Percentiles rank a stretch among this genome's conserved stretches.
These are phyloP conservation scores for Magnusiomyces sp. DNA, from an alignment of 1,139 yeast genomes.

Conservation along the genomic window DNA sequence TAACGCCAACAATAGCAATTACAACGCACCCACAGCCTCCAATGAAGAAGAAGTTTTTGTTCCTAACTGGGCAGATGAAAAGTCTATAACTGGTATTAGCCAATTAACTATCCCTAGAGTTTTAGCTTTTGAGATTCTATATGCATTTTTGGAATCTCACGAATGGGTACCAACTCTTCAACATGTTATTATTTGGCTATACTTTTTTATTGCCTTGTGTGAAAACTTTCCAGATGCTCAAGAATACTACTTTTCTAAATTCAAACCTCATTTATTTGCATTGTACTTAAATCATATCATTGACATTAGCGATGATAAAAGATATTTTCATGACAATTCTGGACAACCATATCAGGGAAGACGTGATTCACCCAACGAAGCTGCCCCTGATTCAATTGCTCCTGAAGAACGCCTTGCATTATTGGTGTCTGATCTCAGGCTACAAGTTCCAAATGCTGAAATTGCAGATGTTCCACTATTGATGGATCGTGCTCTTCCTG, in stretches of 20 bases:
- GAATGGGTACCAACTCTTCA: slow-evolving; percentile 16
- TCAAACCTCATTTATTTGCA: slow-evolving; percentile 13
- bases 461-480: slow-evolving; percentile 2
- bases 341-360: too few species aligned
- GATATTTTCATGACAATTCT: too few species aligned
- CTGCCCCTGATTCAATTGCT: too few species aligned
- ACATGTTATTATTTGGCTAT: slow-evolving; percentile 23
- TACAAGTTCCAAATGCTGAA: too few species aligned
- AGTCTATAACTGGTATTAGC: slow-evolving; percentile 4
- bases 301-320: background rate
- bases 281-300: slow-evolving; percentile 6
- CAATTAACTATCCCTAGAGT: slow-evolving; percentile 6
- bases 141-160: slow-evolving; percentile 10
- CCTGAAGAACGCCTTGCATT: too few species aligned
- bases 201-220: slow-evolving; percentile 20
- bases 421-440: too few species aligned
- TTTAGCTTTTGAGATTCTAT: slow-evolving; percentile 15
- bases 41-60: background rate
- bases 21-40: background rate
- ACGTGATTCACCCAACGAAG: too few species aligned
- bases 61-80: background rate
- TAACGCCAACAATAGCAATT: slow-evolving; percentile 1
- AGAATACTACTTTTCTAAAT: slow-evolving; percentile 11
- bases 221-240: slow-evolving; percentile 14
- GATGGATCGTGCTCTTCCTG: slow-evolving; percentile 12